Evolutionary conservation across 169 alveolate genomes (phyloP), one percentile per base, ranked within the genome.

Genomic region (Plasmodium vivax): DNA sequence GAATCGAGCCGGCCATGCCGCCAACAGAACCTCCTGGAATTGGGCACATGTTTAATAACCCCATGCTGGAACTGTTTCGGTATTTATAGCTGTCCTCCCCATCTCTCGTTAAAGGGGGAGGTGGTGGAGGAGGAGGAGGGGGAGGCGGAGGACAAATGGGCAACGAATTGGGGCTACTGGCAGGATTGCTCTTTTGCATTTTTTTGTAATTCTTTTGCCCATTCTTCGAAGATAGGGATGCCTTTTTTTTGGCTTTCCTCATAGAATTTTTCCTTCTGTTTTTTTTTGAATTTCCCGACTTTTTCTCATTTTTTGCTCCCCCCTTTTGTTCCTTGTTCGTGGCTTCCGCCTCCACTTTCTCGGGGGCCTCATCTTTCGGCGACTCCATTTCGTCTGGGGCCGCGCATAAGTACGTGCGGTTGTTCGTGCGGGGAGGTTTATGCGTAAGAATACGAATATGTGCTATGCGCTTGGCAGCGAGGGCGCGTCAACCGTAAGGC

Each of bases 71-170:
- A 47, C 6, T 43, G 30, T 84, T 84, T 38, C 83, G 23, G 34
- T 23, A 84, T 14, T 84, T 84, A 81, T 82, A 84, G 36, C 32
- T 84, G 19, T 71, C 74, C 77, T 19, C 43, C 7, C 75, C 75
- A 27, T 72, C 84, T 84, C 75, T 72, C 54, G 58, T 36, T 9
- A 84, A 23, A 38, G 92, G 84, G 3, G 92, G 92, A 3, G 92
- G 92, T 27, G 92, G 92, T 23, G 92, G 92, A 54, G 92, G 92
- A 23, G n/a, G n/a, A 32, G 75, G 92, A 72, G 83, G 82, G 75
- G 92, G 92, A 0, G 92, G 92, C 2, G 92, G 92, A 27, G 92
- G 92, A 47, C 83, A 68, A 38, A 73, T 62, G 27, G 72, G 34
- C 23, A 32, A 73, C 0, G 74, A 36, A 72, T 71, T 68, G 47